A percentile compares a stretch with the other conserved stretches of the same genome.
Conservation (phyloP, 1,284 basidiomycete species). For the Schizophyllum amplum region DNA sequence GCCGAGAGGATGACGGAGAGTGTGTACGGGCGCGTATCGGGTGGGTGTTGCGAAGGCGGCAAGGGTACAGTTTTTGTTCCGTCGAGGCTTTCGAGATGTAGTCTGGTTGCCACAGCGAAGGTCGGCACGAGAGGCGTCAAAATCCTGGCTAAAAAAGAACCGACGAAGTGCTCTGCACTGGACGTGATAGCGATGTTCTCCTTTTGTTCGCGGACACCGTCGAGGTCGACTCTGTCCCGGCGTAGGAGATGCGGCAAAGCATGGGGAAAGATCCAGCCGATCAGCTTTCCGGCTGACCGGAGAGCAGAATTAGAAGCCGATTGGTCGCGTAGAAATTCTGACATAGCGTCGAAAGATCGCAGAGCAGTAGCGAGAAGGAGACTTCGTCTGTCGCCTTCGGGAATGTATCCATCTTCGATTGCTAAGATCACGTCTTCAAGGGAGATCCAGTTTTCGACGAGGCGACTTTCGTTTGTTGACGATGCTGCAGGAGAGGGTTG, state of each 20-base stretch:
- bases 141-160: no score
- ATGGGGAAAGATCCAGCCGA: no score
- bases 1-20: neutral
- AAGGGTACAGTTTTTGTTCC: neutral
- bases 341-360: neutral
- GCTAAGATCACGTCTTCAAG: neutral
- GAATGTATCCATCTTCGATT: neutral
- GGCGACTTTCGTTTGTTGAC: neutral
- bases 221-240: no score
- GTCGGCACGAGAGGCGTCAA: neutral
- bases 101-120: neutral
- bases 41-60: neutral
- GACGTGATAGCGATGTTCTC: no score
- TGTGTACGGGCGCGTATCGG: neutral
- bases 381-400: neutral
- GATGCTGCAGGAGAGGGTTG: no score
- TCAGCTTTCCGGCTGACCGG: no score
- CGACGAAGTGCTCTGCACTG: no score
- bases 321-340: neutral
- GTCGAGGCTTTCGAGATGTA: neutral
- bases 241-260: no score
- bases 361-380: neutral
- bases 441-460: neutral
- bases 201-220: no score
- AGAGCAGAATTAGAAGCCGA: no score